Evolutionary conservation across 2,329 filamentous ascomycete genomes (phyloP), one percentile per base, ranked within the genome.

Genomic region (Diaporthe humulicola): DNA sequence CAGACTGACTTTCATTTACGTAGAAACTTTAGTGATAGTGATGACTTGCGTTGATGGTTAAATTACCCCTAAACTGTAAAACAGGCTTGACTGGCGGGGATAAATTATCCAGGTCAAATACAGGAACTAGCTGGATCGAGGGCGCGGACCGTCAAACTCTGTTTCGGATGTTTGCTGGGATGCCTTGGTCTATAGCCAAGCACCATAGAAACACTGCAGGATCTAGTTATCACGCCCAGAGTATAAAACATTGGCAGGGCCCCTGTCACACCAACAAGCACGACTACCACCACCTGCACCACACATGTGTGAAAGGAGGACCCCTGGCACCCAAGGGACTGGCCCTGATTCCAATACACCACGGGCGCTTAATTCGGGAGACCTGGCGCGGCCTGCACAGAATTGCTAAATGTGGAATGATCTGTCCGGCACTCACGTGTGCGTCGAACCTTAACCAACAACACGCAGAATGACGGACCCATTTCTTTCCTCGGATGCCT

Each of bases 171-270:
- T 67, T 36, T 67, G 45, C 64, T 28, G 45, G 64, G 64, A 33
- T 67, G 30, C 64, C 64, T 67, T 28, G 45, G 45, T 67, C 64
- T n/a, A 52, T 50, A 38, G 64, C 64, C 64, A 67, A 67, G 64
- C 64, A 67, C 64, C 45, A 52, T 19, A 67, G 45, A 54, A 52
- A 67, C 64, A 40, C 45, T 67, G 45, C 30, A 52, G 45, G n/a
- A 67, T 52, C 64, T 52, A 67, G 64, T 33, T 54, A 52, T 25
- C 38, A 67, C 64, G 30, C 58, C 45, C 33, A 52, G 64, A 67
- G 64, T 67, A 52, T 67, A 67, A 67, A 67, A 67, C 64, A 67
- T 67, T 67, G 64, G 45, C 64, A 67, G n/a, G 30, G 64, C 64
- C 64, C 64, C 45, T 67, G 64, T 67, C 45, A n/a, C 64, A 67